Base-by-base conservation (phyloP, 1,284 basidiomycete genomes). In the Melampsora larici-populina region DNA sequence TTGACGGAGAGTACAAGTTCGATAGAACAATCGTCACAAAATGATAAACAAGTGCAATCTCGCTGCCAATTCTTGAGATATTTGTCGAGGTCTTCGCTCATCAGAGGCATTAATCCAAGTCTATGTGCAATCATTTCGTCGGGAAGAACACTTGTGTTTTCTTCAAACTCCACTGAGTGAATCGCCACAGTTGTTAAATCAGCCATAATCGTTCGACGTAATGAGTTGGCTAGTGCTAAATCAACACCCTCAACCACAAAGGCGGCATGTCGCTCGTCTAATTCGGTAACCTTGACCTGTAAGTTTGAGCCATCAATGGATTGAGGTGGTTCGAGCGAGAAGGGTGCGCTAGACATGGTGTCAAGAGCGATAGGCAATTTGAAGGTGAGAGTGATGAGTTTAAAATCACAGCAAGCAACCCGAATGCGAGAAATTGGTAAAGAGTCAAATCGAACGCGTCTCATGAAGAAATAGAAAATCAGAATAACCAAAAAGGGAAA, bases 101-200 rank as follows among this genome's bases (percentile, higher is more conserved):
- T 87, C 26, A 99, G 86, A 8, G 97, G 97, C 29, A 99, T 88
- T 89, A 98, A 91, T 29, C 97, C 97, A 31, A 99, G 87, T 63
- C 97, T 89, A 84, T 99, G 97, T 0, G 94, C 93, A 79, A 99
- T 90, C 86, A 97, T 97, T 86, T 99, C 97, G 85, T 99, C 97
- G 0, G 96, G 92, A 46, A 99, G 86, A 3, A 98, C 95, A 0
- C 92, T 91, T 9, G 94, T 96, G 84, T 99, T 99, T 78, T 89
- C 89, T 80, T 91, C 88, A 80, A 99, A 91, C 84, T 96, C 92
- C 2, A 99, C 96, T 85, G 96, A 90, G 86, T 99, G 97, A 81
- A 99, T 98, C 33, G 95, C 96, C 79, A 97, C 88, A 78, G 94
- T 97, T 18, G 94, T 92, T 79, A 97, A 89, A 84, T 96, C 93